Evolutionary conservation across 345 rosid species (phyloP).

Genomic region (Arabis alpina): DNA sequence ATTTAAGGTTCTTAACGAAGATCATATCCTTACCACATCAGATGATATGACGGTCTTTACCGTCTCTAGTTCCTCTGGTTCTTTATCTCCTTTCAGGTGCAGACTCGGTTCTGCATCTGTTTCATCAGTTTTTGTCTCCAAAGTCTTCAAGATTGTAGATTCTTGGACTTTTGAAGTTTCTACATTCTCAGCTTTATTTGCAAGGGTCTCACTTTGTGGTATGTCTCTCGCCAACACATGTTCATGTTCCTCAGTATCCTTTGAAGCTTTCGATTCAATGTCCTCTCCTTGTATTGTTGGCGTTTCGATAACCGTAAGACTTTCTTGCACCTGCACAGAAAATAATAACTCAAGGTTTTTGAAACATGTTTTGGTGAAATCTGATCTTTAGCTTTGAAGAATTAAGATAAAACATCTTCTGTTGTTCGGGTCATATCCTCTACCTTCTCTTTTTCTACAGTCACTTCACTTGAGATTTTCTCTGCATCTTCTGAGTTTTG

Average conservation of each 20-base stretch:
- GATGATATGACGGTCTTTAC: conserved; percentile 38
- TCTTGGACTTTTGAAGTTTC: conserved; percentile 18
- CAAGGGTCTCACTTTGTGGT: conserved; percentile 16
- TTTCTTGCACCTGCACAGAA: conserved; percentile 7
- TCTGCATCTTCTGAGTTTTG: neutral
- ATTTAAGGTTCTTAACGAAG: conserved; percentile 4
- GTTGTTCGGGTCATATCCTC: neutral
- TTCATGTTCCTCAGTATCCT: conserved; percentile 25
- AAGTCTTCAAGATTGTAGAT: conserved; percentile 5
- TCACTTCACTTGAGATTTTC: conserved; percentile 12
- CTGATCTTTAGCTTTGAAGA: neutral
- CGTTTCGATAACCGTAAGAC: neutral
- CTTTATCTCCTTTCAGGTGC: conserved; percentile 35
- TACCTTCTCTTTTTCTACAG: neutral
- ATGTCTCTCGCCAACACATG: conserved; percentile 27
- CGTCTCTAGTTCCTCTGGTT: conserved; percentile 27
- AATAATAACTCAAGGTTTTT: neutral
- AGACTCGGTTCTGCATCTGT: conserved; percentile 9
- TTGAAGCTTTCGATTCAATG: neutral
- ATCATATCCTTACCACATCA: conserved; percentile 50
- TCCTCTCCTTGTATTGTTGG: conserved; percentile 5
- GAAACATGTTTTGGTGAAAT: neutral
- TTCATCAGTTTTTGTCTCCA: conserved; percentile 1
- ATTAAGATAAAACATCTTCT: conserved; percentile 29
- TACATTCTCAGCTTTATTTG: conserved; percentile 20